A percentile compares a stretch with the other conserved stretches of the same genome.
phyloP scores from a whole-genome alignment of 768 basidiomycete genomes.

The Phanerochaete sordida region DNA sequence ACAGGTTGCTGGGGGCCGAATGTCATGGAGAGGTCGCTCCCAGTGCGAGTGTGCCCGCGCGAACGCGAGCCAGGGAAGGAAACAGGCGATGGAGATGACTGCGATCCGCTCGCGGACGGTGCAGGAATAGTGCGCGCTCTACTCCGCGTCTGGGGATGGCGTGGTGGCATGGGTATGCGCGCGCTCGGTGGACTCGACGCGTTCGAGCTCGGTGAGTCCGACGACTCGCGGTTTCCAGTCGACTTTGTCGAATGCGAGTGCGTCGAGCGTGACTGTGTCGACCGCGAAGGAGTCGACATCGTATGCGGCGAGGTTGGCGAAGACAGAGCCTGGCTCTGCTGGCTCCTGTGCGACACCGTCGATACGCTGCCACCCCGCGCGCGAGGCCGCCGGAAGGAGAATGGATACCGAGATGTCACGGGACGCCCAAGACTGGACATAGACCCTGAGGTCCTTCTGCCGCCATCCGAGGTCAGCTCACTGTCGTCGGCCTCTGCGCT shows the following conservation, averaged over 20 bases:
- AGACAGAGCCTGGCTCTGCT: not conserved
- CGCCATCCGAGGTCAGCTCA: constrained; percentile 47
- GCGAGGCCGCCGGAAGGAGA: constrained; percentile 55
- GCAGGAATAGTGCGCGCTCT: constrained; percentile 33
- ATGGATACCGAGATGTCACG: constrained; percentile 65
- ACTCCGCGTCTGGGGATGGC: constrained; percentile 42
- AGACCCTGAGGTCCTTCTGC: constrained; percentile 71
- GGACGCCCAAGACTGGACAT: constrained; percentile 86
- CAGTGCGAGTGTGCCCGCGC: constrained; percentile 22
- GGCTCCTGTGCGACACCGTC: constrained; percentile 26
- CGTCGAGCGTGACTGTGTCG: constrained; percentile 25
- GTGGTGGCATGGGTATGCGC: constrained; percentile 47
- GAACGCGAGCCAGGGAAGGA: constrained; percentile 25
- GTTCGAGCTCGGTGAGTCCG: constrained; percentile 47
- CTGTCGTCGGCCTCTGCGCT: constrained; percentile 34
- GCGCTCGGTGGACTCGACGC: constrained; percentile 19
- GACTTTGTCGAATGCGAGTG: constrained; percentile 41
- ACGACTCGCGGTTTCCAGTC: constrained; percentile 60
- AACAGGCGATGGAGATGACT: constrained; percentile 27
- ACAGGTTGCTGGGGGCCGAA: constrained; percentile 23
- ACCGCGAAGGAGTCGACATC: constrained; percentile 12
- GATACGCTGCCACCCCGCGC: constrained; percentile 38
- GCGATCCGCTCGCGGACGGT: constrained; percentile 29
- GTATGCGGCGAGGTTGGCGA: not conserved
- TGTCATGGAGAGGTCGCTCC: constrained; percentile 19